Evolutionary conservation across 2,329 filamentous ascomycete species (phyloP).

Genomic region (Colletotrichum theobromicola): DNA sequence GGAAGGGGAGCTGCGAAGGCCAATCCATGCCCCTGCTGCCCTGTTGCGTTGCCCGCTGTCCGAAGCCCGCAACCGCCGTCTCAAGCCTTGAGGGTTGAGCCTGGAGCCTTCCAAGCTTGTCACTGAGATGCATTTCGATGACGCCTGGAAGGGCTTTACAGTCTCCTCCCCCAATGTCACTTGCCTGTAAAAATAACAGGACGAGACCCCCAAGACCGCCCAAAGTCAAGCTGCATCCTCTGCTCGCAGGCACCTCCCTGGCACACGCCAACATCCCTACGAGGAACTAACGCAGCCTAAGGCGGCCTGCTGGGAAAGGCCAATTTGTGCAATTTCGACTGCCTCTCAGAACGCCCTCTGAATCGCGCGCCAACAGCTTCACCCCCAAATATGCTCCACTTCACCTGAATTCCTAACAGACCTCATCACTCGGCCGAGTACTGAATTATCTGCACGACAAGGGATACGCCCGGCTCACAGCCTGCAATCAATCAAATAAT

Average conservation of each 20-base stretch:
- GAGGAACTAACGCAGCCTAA: neutral
- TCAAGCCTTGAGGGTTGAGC: neutral
- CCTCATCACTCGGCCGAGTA: constrained; percentile 22
- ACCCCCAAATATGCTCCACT: constrained; percentile 15
- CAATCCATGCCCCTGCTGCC: neutral
- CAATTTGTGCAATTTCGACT: constrained; percentile 6
- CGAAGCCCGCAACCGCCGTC: neutral
- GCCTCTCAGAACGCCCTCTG: neutral
- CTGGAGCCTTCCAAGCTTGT: neutral
- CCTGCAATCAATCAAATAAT: constrained; percentile 13
- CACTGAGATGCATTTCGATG: neutral
- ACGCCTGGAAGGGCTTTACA: neutral
- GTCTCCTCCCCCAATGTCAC: neutral
- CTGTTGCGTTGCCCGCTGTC: neutral
- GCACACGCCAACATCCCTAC: neutral
- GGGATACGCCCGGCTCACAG: constrained; percentile 10
- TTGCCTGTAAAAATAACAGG: neutral
- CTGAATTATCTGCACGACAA: constrained; percentile 17
- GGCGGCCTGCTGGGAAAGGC: neutral
- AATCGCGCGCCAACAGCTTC: constrained; percentile 12
- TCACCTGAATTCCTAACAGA: constrained; percentile 23
- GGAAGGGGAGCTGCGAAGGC: neutral
- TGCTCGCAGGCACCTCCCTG: neutral
- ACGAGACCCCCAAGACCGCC: neutral
- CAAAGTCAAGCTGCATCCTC: neutral